phyloP scores from a whole-genome alignment of 208 protist genomes.

The Hexamita inflata region DNA sequence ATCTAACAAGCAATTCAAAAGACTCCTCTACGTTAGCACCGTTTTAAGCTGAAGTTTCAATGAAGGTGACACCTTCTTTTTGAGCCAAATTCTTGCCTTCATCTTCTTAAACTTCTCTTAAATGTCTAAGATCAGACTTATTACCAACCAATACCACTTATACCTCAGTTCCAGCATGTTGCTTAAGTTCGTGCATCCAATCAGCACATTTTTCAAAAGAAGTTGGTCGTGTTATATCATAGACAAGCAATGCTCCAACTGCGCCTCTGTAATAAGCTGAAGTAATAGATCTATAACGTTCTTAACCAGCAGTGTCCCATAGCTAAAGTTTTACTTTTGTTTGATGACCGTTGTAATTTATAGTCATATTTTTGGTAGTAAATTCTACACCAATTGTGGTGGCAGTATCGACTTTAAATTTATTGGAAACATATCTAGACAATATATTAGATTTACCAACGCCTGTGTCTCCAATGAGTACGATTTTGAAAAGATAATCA shows the following conservation, averaged over 20 bases:
- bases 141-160: conserved; percentile 43
- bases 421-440: conserved; percentile 45
- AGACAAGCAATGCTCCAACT: conserved; percentile 41
- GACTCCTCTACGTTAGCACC: not conserved
- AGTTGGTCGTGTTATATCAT: conserved; percentile 36
- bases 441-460: conserved; percentile 52
- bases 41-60: conserved; percentile 1
- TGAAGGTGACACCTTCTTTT: not conserved
- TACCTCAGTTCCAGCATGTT: conserved; percentile 31
- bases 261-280: conserved; percentile 44
- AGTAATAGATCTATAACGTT: conserved; percentile 35
- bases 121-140: conserved; percentile 42
- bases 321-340: conserved; percentile 47
- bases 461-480: conserved; percentile 47
- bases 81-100: not conserved
- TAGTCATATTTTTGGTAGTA: conserved; percentile 38
- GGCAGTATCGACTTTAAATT: conserved; percentile 44
- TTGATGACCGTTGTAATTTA: conserved; percentile 44
- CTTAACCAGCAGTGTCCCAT: conserved; percentile 49
- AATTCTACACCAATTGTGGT: conserved; percentile 56
- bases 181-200: conserved; percentile 39
- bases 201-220: conserved; percentile 37
- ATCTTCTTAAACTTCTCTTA: not conserved
- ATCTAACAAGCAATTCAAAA: conserved; percentile 4
- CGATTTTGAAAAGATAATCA: conserved; percentile 45